phyloP scores from a whole-genome alignment of 495 filamentous ascomycete species.

The Evansstolkia leycettana region DNA sequence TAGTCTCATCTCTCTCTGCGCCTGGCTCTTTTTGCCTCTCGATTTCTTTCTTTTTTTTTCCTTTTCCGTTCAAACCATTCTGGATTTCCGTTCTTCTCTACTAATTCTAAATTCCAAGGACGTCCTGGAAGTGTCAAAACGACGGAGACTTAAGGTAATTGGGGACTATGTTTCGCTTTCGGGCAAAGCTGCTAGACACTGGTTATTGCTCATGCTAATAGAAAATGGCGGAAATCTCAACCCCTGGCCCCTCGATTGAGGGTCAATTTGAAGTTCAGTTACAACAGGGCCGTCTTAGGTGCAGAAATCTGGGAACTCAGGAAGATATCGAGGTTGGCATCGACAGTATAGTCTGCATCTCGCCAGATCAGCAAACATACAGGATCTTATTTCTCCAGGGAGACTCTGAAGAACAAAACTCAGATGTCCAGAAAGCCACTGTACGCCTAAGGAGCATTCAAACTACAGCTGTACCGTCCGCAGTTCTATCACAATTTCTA shows the following conservation, averaged over 20 bases:
- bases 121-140: too few species aligned
- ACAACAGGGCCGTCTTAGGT: slow-evolving; percentile 7
- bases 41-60: slow-evolving; percentile 1
- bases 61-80: background rate
- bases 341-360: slow-evolving; percentile 18
- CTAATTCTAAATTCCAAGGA: too few species aligned
- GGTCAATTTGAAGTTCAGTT: slow-evolving; percentile 2
- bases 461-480: slow-evolving; percentile 6
- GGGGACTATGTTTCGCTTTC: too few species aligned
- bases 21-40: too few species aligned
- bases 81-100: too few species aligned
- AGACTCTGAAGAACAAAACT: background rate
- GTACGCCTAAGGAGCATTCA: slow-evolving; percentile 8
- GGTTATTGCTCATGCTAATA: too few species aligned
- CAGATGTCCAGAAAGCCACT: background rate
- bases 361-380: slow-evolving; percentile 3
- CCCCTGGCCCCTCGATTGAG: background rate
- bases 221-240: background rate
- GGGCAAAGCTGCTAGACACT: too few species aligned
- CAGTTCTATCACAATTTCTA: slow-evolving; percentile 9
- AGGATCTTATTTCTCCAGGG: slow-evolving; percentile 13
- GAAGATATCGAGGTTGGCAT: slow-evolving; percentile 11
- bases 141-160: too few species aligned
- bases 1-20: too few species aligned
- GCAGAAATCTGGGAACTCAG: slow-evolving; percentile 4